These are phyloP conservation scores for Neocucurbitaria cava DNA, from an alignment of 2,329 filamentous ascomycete genomes.

Conservation along the genomic window DNA sequence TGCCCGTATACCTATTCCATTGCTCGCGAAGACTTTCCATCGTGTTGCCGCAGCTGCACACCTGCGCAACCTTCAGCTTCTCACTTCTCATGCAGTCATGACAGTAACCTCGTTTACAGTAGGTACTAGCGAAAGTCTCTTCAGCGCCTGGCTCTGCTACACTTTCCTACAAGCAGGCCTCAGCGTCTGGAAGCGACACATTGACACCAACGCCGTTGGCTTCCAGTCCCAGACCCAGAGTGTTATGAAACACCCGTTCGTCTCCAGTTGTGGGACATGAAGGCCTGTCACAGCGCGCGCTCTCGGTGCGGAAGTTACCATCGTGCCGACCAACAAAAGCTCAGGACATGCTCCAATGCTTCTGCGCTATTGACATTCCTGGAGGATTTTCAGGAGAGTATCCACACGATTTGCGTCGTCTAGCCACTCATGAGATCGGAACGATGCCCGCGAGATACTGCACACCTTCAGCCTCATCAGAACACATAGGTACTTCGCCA, in stretches of 20 bases:
- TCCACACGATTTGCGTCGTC: background rate
- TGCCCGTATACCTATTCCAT: too few relatives aligned
- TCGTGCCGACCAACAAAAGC: constrained; percentile 9
- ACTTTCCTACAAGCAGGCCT: background rate
- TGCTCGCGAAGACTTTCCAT: background rate
- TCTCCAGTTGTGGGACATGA: constrained; percentile 18
- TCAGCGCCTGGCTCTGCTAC: background rate
- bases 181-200: background rate
- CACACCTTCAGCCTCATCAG: constrained; percentile 2
- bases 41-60: background rate
- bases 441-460: background rate
- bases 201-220: background rate
- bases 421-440: background rate
- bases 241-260: constrained; percentile 10
- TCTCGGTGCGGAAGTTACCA: constrained; percentile 12
- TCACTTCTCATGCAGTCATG: background rate
- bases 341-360: background rate
- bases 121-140: background rate
- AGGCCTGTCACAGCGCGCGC: constrained; percentile 17
- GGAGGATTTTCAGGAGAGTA: constrained; percentile 7
- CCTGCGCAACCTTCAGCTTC: background rate
- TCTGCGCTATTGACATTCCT: constrained; percentile 3
- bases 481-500: constrained; percentile 12
- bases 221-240: background rate
- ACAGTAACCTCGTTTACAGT: background rate